A percentile compares a stretch with the other conserved stretches of the same genome.
Conservation (phyloP, 192 early-diverging fungal genomes). For the Rhizoclosmatium globosum region DNA sequence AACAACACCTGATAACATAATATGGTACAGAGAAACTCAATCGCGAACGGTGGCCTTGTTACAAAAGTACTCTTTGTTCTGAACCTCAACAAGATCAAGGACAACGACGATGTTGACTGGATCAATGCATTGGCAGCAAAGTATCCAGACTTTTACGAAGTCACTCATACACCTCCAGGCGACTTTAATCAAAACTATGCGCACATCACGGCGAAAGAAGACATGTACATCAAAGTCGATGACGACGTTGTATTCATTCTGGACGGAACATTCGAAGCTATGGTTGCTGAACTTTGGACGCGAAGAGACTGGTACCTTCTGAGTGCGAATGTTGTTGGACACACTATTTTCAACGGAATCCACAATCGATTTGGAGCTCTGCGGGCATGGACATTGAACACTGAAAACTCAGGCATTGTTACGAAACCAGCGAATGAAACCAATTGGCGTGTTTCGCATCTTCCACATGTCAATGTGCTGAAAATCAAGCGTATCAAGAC, state of each 20-base stretch:
- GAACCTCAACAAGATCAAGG: neutral
- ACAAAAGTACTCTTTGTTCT: neutral
- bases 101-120: neutral
- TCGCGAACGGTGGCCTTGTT: neutral
- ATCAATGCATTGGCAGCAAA: neutral
- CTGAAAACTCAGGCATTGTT: too few species aligned
- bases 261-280: constrained; percentile 2
- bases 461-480: too few species aligned
- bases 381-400: neutral
- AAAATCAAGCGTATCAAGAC: too few species aligned
- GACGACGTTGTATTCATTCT: neutral
- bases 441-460: too few species aligned
- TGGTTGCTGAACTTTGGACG: neutral
- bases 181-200: neutral
- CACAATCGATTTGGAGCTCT: neutral
- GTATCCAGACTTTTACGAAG: neutral
- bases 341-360: neutral
- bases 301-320: neutral
- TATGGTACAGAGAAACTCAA: neutral
- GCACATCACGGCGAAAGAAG: neutral
- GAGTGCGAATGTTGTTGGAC: neutral
- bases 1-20: neutral
- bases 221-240: neutral
- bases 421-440: too few species aligned
- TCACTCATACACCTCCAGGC: neutral